Base-by-base conservation (phyloP, 176 grass and related monocot genomes). In the Melocanna baccifera region DNA sequence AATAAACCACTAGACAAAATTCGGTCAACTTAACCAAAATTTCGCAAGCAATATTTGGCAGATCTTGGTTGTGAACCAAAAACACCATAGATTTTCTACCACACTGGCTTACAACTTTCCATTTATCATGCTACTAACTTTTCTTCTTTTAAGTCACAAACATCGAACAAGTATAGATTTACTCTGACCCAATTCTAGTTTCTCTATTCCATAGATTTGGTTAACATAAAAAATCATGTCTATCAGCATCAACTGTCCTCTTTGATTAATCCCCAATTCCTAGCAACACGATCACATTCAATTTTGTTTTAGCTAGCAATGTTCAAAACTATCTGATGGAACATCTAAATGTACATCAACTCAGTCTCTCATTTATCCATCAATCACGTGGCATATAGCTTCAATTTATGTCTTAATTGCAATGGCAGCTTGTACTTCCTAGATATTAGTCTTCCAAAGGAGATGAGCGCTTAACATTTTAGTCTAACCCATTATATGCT, bases 371-470 rank as follows among this genome's bases (percentile, higher is more conserved):
- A 26, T 59, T 52, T 57, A 76, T 19, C 13, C 22, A 59, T 76
- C 14, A 58, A n/a, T n/a, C n/a, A 74, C 3, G 22, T 67, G 48
- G 25, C 4, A 75, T 83, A 15, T 32, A 56, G 40, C 3, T 71
- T 67, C 45, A 73, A 43, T 72, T 51, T 36, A 68, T 67, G 20
- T 81, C 64, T 66, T 55, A 42, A 26, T 80, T 84, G 30, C 46
- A 77, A 46, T 85, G 41, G 34, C 78, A 94, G 93, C 81, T 86
- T 94, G 77, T 77, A 94, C 82, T 90, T 94, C 85, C 83, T 92
- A 64, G 90, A 94, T 40, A 76, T 90, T 68, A 92, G 85, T 86
- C 84, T 94, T 18, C 90, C 90, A 83, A 92, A 90, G 82, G 90
- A 94, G 73, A 90, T 92, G 93, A 74, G 37, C n/a, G 48, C 88